phyloP scores from a whole-genome alignment of 306 rosid genomes.

The Pterocarpus macrocarpus region DNA sequence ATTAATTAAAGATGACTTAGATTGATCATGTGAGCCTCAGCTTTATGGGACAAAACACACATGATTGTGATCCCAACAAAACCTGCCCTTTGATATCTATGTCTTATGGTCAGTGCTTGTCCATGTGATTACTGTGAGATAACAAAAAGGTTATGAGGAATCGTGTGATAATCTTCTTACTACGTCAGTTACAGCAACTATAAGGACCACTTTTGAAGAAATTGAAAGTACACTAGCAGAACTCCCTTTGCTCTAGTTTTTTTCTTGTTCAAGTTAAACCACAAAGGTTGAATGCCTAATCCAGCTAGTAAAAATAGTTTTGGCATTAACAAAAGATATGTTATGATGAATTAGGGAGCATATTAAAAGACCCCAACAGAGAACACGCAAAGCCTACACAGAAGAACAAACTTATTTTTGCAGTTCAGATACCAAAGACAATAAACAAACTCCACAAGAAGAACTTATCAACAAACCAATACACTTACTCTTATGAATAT shows the following conservation, averaged over 20 bases:
- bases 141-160: constrained; percentile 46
- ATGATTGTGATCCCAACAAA: constrained; percentile 52
- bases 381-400: constrained; percentile 30
- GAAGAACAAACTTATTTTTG: constrained; percentile 13
- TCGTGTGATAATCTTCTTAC: constrained; percentile 40
- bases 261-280: constrained; percentile 34
- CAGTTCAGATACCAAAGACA: constrained; percentile 31
- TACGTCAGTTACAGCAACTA: constrained; percentile 34
- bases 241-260: constrained; percentile 26
- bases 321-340: constrained; percentile 17
- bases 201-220: constrained; percentile 36
- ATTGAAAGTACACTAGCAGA: constrained; percentile 32
- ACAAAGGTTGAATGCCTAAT: constrained; percentile 34
- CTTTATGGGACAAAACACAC: constrained; percentile 37
- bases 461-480: constrained; percentile 40
- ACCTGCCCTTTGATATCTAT: constrained; percentile 51
- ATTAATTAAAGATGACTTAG: constrained; percentile 38
- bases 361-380: constrained; percentile 28
- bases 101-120: constrained; percentile 48
- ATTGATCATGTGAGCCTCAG: constrained; percentile 30
- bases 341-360: constrained; percentile 40
- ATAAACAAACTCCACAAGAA: not conserved
- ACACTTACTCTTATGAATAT: constrained; percentile 29
- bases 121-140: constrained; percentile 47
- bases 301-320: constrained; percentile 43